Evolutionary conservation across 164 flowering plant species (phyloP).

Genomic region (Aristolochia contorta): DNA sequence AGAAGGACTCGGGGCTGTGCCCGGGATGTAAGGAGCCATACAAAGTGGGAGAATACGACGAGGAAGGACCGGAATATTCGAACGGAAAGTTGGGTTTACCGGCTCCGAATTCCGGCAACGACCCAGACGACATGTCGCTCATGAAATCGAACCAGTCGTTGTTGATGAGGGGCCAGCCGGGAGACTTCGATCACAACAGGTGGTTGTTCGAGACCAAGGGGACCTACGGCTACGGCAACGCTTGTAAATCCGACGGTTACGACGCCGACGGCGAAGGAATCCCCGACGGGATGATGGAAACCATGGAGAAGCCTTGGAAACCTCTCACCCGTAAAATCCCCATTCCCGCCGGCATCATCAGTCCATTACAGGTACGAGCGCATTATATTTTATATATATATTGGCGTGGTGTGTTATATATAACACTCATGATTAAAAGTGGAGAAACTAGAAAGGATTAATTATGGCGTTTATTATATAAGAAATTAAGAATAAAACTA

Average conservation of each 20-base stretch:
- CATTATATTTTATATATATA: too few species aligned
- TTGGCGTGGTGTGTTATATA: too few species aligned
- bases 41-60: slow-evolving; percentile 36
- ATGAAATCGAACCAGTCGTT: slow-evolving; percentile 37
- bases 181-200: slow-evolving; percentile 72
- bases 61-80: slow-evolving; percentile 11
- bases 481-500: too few species aligned
- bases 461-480: too few species aligned
- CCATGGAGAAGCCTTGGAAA: slow-evolving; percentile 57
- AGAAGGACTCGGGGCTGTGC: slow-evolving; percentile 41
- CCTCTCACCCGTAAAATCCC: slow-evolving; percentile 54
- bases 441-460: too few species aligned
- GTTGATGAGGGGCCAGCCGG: slow-evolving; percentile 43
- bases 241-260: slow-evolving; percentile 48
- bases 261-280: slow-evolving; percentile 20
- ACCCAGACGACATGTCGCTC: slow-evolving; percentile 32
- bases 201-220: slow-evolving; percentile 82
- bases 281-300: slow-evolving; percentile 17
- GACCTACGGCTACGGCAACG: slow-evolving; percentile 72
- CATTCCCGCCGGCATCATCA: slow-evolving; percentile 44
- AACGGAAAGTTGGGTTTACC: slow-evolving; percentile 40
- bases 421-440: too few species aligned
- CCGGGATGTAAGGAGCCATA: slow-evolving; percentile 73
- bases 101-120: slow-evolving; percentile 17
- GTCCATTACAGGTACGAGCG: too few species aligned